Conservation (phyloP, 1,284 basidiomycete genomes). For the Amylostereum areolatum region DNA sequence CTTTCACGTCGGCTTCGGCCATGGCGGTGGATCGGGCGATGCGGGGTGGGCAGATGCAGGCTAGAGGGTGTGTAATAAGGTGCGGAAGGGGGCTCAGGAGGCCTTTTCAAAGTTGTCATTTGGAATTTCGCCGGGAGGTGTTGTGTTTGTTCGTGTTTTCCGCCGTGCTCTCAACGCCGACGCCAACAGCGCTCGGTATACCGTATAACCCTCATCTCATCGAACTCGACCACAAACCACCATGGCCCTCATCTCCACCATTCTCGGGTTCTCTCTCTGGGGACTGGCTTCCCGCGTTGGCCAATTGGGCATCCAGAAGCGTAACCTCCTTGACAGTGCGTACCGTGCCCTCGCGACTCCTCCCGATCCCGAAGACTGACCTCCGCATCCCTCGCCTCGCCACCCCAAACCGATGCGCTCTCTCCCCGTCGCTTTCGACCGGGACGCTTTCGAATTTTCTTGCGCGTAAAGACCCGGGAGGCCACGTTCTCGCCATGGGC, state of each 20-base stretch:
- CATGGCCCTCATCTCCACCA: conserved; percentile 69
- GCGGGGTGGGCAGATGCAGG: neutral
- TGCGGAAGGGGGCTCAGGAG: neutral
- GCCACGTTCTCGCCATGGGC: conserved; percentile 59
- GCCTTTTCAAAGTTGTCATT: neutral
- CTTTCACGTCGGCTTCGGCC: conserved; percentile 21
- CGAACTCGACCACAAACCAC: conserved; percentile 16
- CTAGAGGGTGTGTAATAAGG: neutral
- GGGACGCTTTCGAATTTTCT: too few species aligned
- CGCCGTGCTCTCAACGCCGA: neutral
- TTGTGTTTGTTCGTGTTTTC: neutral
- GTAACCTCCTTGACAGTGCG: conserved; percentile 64
- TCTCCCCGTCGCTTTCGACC: too few species aligned
- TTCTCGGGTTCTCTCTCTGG: conserved; percentile 75
- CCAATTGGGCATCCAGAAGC: conserved; percentile 75
- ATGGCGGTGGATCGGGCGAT: conserved; percentile 5
- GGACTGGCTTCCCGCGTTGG: conserved; percentile 75
- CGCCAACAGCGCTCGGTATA: neutral
- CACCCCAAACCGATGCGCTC: too few species aligned
- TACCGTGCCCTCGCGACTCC: too few species aligned
- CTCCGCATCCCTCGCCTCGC: too few species aligned
- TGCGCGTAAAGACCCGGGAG: conserved; percentile 55
- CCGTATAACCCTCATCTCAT: conserved; percentile 2
- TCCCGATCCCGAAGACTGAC: too few species aligned
- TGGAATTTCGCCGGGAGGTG: neutral